Percentiles rank a stretch among this genome's conserved stretches.
Conservation (phyloP, 2,329 filamentous ascomycete species). For the Cordyceps cateniannulata region DNA sequence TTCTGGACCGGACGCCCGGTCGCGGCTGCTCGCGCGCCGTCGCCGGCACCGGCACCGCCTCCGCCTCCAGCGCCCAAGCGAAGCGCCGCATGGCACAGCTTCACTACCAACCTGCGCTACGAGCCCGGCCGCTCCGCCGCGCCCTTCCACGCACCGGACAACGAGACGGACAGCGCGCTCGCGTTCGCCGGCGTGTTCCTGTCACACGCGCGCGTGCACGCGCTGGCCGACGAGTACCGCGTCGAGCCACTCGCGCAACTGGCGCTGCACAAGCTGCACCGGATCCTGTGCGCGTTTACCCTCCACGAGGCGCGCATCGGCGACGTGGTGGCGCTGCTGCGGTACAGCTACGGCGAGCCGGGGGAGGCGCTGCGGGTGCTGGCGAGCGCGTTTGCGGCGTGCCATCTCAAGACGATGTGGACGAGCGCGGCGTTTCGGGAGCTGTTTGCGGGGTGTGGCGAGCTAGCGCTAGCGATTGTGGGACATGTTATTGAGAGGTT, state of each 20-base stretch:
- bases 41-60: too few relatives aligned
- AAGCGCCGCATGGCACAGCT: too few relatives aligned
- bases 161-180: neutral
- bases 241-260: neutral
- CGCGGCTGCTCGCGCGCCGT: too few relatives aligned
- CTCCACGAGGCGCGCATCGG: neutral
- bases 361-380: neutral
- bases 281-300: neutral
- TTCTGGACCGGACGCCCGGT: too few relatives aligned
- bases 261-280: neutral
- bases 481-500: neutral
- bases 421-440: neutral
- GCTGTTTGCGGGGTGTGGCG: neutral
- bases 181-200: neutral
- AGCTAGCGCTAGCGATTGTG: neutral
- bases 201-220: neutral
- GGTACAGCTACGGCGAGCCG: neutral
- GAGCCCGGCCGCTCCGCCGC: neutral
- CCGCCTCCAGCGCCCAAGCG: too few relatives aligned
- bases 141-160: neutral
- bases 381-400: neutral
- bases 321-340: neutral
- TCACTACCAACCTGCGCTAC: too few relatives aligned
- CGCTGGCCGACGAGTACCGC: neutral
- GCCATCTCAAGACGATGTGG: neutral